A percentile compares a stretch with the other conserved stretches of the same genome.
phyloP scores from a whole-genome alignment of 2,329 filamentous ascomycete genomes.

The Ascochyta viciae-villosae region DNA sequence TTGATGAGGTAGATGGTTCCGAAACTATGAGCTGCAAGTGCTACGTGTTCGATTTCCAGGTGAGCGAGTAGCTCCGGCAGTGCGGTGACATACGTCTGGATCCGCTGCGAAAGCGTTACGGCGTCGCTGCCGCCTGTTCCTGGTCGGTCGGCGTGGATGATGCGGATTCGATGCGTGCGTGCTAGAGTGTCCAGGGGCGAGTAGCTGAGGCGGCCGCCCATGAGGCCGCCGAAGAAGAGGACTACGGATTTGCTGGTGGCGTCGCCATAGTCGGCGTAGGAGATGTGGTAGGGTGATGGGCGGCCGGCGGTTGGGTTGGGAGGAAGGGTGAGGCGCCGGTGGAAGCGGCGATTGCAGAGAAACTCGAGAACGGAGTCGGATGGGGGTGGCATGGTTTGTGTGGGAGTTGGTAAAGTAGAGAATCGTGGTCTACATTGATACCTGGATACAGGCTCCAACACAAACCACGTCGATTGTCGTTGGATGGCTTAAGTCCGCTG shows the following conservation, averaged over 20 bases:
- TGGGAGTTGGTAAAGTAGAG: no score
- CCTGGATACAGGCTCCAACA: no score
- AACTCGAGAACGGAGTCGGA: background rate
- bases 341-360: slow-evolving; percentile 21
- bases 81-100: slow-evolving; percentile 24
- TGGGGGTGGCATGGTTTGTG: no score
- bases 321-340: slow-evolving; percentile 3
- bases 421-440: no score
- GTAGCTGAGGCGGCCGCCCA: slow-evolving; percentile 26
- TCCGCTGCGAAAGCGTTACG: slow-evolving; percentile 21
- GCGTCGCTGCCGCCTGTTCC: slow-evolving; percentile 29
- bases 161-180: slow-evolving; percentile 21
- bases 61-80: slow-evolving; percentile 26
- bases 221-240: slow-evolving; percentile 31
- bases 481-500: no score
- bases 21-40: slow-evolving; percentile 30
- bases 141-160: slow-evolving; percentile 31
- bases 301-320: background rate
- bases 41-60: slow-evolving; percentile 26
- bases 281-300: background rate
- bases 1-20: slow-evolving; percentile 33
- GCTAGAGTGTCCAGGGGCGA: slow-evolving; percentile 27
- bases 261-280: slow-evolving; percentile 29
- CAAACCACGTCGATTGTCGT: no score
- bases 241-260: slow-evolving; percentile 26